Conservation (phyloP, 148 eudicot genomes). For the Spergularia bocconei region DNA sequence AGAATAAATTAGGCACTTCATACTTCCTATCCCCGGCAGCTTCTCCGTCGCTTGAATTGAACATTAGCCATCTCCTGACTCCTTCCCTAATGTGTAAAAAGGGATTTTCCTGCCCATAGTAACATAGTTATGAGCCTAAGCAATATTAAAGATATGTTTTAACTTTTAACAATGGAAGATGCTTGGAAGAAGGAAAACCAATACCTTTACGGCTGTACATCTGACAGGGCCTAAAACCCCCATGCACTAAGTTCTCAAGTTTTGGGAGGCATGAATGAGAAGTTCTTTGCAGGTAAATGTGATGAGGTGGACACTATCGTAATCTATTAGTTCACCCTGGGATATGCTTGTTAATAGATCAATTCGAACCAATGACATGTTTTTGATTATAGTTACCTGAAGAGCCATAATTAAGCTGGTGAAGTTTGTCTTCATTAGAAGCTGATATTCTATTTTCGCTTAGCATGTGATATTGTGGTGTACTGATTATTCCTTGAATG, state of each 20-base stretch:
- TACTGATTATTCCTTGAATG: slow-evolving; percentile 8
- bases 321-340: neutral
- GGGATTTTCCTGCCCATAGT: neutral
- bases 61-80: too few relatives aligned
- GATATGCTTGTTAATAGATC: neutral
- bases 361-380: neutral
- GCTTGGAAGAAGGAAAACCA: neutral
- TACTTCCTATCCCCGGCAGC: too few relatives aligned
- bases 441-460: neutral
- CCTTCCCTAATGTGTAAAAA: neutral
- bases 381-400: neutral
- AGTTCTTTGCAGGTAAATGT: neutral
- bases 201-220: neutral
- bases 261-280: neutral
- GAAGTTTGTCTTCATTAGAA: neutral
- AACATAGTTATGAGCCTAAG: neutral
- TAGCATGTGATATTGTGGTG: neutral
- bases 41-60: too few relatives aligned
- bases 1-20: too few relatives aligned
- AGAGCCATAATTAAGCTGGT: slow-evolving; percentile 2
- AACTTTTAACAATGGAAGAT: neutral
- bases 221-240: neutral
- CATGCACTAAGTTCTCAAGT: neutral
- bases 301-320: neutral
- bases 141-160: neutral